Base-by-base conservation (phyloP, 176 grass and related monocot genomes). In the Avena eriantha region DNA sequence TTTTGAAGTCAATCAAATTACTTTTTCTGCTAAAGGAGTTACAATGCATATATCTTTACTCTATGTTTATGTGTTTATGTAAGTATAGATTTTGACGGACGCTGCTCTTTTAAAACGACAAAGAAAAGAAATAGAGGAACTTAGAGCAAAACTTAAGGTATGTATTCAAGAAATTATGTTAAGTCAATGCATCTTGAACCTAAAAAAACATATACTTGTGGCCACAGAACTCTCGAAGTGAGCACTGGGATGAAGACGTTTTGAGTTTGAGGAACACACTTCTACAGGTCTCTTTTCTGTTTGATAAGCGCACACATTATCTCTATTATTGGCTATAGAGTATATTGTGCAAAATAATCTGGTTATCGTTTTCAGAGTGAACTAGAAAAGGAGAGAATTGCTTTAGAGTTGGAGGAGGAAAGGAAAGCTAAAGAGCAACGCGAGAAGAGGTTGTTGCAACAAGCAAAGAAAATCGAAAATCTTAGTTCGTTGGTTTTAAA, bases 211-310 rank as follows among this genome's bases (percentile, higher is more conserved):
- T 87, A 84, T 55, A 75, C 75, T 76, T 51, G 70, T 80, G 80
- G 31, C 53, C 81, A 67, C 89, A 98, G 96, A 90, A 83, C 59
- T 95, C 96, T 86, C 93, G 91, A 91, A 95, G 92, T 74, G 96
- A 98, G 57, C 93, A 98, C 60, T 94, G 81, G 96, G 96, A 92
- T 81, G 96, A 98, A 89, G 89, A 98, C 83, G 92, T 98, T 84
- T 70, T 98, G 73, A 94, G 93, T 66, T 83, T 98, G 39, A 90
- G 96, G 71, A 98, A 98, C 82, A 98, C 91, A 2, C 78, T 98
- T 36, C 80, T 98, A 82, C 93, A 98, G 93, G 93, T 98, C 85
- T 48, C 51, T 82, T 84, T 89, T 45, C 74, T 57, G 79, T 86
- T 82, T 87, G 23, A 71, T 57, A 82, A 89, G 43, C 45, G 43